Percentiles rank a stretch among this genome's conserved stretches.
Conservation (phyloP, 495 filamentous ascomycete genomes). For the Penicillium cataractarum region DNA sequence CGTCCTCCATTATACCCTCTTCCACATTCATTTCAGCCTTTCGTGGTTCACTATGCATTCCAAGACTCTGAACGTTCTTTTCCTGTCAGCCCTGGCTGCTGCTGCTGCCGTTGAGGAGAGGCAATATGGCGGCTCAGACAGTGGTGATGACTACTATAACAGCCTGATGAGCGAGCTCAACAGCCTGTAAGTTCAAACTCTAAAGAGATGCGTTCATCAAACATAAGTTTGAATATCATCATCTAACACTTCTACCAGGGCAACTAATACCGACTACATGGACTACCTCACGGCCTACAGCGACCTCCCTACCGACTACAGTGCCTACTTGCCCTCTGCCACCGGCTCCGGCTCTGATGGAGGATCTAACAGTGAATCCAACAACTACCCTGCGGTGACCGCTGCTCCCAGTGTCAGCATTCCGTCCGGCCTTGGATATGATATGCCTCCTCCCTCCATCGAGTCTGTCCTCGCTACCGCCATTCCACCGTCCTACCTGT, state of each 20-base stretch:
- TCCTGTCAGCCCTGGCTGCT: constrained; percentile 12
- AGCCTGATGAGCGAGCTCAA: constrained; percentile 18
- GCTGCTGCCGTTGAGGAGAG: constrained; percentile 17
- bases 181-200: constrained; percentile 15
- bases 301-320: constrained; percentile 11
- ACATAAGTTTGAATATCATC: no score
- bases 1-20: not conserved
- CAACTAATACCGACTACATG: constrained; percentile 12
- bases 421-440: constrained; percentile 20
- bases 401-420: constrained; percentile 19
- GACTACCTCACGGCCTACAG: constrained; percentile 13
- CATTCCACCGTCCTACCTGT: constrained; percentile 25
- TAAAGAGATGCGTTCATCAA: no score
- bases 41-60: constrained; percentile 12
- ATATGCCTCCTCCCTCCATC: constrained; percentile 23
- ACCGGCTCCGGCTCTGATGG: not conserved
- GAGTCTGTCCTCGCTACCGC: constrained; percentile 24
- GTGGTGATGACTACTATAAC: constrained; percentile 16
- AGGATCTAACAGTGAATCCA: not conserved
- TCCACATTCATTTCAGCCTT: not conserved
- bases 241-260: constrained; percentile 10
- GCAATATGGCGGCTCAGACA: constrained; percentile 13
- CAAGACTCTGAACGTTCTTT: constrained; percentile 14
- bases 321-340: constrained; percentile 6
- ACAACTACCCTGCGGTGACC: constrained; percentile 6